Conservation (phyloP, 108 stramenopile genomes). For the Conticribra weissflogii region DNA sequence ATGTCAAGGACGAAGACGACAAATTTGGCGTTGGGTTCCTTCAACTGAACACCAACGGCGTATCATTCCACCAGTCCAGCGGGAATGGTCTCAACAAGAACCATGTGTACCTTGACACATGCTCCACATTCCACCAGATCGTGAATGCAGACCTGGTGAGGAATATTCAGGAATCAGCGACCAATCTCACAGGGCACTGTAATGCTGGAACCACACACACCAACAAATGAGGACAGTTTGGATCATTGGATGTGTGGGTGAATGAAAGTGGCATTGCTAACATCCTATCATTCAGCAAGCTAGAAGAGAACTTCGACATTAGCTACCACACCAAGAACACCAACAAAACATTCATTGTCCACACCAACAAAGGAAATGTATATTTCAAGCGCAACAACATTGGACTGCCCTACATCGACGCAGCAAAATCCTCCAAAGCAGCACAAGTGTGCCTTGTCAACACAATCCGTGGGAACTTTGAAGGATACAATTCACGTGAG, state of each 20-base stretch:
- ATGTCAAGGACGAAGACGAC: too few species aligned
- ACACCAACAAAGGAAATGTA: too few species aligned
- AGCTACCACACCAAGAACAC: too few species aligned
- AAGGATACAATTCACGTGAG: constrained; percentile 1
- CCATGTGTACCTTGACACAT: not conserved
- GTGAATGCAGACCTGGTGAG: not conserved
- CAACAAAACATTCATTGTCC: too few species aligned
- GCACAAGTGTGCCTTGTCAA: too few species aligned
- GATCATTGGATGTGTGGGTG: not conserved
- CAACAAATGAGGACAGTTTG: not conserved
- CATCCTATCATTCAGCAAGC: not conserved
- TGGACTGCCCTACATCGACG: too few species aligned
- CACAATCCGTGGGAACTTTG: not conserved
- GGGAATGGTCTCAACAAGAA: not conserved
- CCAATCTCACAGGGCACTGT: not conserved
- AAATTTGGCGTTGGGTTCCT: too few species aligned
- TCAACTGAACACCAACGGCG: too few species aligned
- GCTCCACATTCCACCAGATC: not conserved
- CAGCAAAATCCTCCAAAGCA: too few species aligned
- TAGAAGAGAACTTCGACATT: too few species aligned
- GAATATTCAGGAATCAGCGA: not conserved
- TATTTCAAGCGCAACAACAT: too few species aligned
- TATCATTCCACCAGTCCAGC: too few species aligned
- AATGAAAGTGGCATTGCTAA: not conserved
- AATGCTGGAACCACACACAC: not conserved